These are phyloP conservation scores for Mycena venus DNA, from an alignment of 768 basidiomycete species.

Conservation along the genomic window DNA sequence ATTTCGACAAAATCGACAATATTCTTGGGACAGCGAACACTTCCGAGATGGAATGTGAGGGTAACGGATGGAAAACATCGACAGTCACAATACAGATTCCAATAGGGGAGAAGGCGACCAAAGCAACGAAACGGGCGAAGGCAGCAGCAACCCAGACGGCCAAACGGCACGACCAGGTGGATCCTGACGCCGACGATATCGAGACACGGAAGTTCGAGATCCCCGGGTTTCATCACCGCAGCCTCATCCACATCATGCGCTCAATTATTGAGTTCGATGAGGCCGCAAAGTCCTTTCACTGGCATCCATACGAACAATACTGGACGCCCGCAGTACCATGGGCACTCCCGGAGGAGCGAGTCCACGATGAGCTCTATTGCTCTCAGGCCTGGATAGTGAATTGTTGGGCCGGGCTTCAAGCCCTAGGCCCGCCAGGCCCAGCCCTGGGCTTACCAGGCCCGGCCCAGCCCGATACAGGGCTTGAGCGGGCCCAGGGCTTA, in stretches of 20 bases:
- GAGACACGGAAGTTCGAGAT: constrained; percentile 34
- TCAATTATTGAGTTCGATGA: constrained; percentile 22
- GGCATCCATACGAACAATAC: constrained; percentile 41
- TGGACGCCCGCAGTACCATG: constrained; percentile 36
- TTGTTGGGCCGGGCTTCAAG: too few species aligned
- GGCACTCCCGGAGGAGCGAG: constrained; percentile 23
- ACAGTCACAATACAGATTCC: constrained; percentile 40
- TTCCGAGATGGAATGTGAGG: constrained; percentile 28
- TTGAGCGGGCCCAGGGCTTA: too few species aligned
- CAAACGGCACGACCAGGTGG: constrained; percentile 13
- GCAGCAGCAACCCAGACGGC: constrained; percentile 22
- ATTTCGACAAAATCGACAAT: constrained; percentile 40
- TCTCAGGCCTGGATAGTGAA: too few species aligned
- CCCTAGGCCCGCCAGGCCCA: too few species aligned
- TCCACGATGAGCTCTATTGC: constrained; percentile 40
- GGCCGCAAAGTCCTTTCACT: constrained; percentile 39
- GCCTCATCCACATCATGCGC: constrained; percentile 31
- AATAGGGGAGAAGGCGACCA: constrained; percentile 36
- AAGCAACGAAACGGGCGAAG: constrained; percentile 20
- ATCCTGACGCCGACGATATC: constrained; percentile 25
- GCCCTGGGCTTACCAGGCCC: too few species aligned
- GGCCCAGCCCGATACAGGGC: too few species aligned
- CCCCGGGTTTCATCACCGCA: constrained; percentile 36
- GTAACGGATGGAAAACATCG: constrained; percentile 32
- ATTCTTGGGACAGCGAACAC: constrained; percentile 25